Evolutionary conservation across 495 filamentous ascomycete genomes (phyloP), one percentile per base, ranked within the genome.

Genomic region (Penicillium ochrochloron): DNA sequence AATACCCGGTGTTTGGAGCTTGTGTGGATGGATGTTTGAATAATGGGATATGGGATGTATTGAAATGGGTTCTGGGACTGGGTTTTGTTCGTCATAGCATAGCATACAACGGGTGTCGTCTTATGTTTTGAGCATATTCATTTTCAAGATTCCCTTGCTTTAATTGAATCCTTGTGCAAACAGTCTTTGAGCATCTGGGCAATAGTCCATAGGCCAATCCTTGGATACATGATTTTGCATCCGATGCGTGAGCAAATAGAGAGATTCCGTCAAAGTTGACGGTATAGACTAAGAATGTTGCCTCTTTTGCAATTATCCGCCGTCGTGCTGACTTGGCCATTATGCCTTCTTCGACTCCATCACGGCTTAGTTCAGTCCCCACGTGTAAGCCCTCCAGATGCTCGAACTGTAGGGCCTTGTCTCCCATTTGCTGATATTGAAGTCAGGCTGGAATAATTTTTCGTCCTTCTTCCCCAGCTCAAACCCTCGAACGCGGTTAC

Each of bases 1-100:
- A 66, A 73, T 73, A 73, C 71, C 71, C 62, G 69, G 71, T 66
- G 71, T 71, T 46, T 69, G 68, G 71, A 57, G 70, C 31, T 12
- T 60, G 21, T 23, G 57, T 46, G 42, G 14, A 54, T 33, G 5
- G 21, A 10, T n/a, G 6, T 19, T 48, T 59, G 25, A n/a, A 33
- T 34, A 54, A 52, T 33, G 58, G 58, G 27, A 21, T 59, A 52
- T 33, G 58, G 58, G 27, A 21, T 59, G 25, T 39, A 89, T 85
- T 50, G 86, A 71, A 2, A 11, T 48, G 19, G 19, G 21, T 48
- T 48, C 21, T 48, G 21, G 21, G 21, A 48, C 12, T 14, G 42
- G 42, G n/a, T 23, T 21, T 3, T 41, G 14, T 17, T 41, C 35
- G 17, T 46, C 42, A 46, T 21, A 46, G 42, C 42, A 46, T n/a